Evolutionary conservation across 306 rosid genomes (phyloP), one percentile per base, ranked within the genome.

Genomic region (Quercus glauca): DNA sequence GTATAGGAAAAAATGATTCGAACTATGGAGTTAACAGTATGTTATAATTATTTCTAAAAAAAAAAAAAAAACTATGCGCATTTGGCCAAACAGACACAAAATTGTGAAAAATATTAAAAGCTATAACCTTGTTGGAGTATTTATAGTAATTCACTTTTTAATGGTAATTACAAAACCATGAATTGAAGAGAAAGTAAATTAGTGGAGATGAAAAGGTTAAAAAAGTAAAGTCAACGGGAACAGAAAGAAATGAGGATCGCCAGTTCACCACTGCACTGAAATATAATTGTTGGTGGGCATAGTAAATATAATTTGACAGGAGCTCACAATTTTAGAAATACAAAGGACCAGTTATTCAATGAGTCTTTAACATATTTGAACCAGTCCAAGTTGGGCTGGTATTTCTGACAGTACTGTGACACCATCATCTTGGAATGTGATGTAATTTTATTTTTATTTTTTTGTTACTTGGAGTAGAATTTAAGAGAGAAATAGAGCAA

Each of bases 171-270:
- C 45, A 41, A 41, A 49, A 49, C 15, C 15, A 49, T 49, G 53
- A 10, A 49, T 49, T 13, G 76, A 26, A 45, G n/a, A 69, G 25
- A 19, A 12, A 56, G 75, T 75, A 63, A 73, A 61, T 69, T 74
- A 51, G 33, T 6, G 41, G 73, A 58, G 58, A 49, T 37, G 15
- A 60, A 5, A 72, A 43, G 65, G 79, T 21, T 28, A 84, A 84
- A 84, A 79, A 26, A 77, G 85, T 75, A 81, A 86, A 81, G 43
- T 59, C 14, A 80, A 65, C 19, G 81, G 90, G 88, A 76, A 78
- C 92, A 74, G 89, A 91, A 91, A 91, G 91, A 85, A 80, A 88
- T 80, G 90, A 87, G 81, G 87, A 87, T 88, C 81, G 64, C 52
- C 53, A 11, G 45, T 41, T 41, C 45, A 41, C 45, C 45, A 8